phyloP scores from a whole-genome alignment of 306 rosid species.

The Vachellia pachyceras region DNA sequence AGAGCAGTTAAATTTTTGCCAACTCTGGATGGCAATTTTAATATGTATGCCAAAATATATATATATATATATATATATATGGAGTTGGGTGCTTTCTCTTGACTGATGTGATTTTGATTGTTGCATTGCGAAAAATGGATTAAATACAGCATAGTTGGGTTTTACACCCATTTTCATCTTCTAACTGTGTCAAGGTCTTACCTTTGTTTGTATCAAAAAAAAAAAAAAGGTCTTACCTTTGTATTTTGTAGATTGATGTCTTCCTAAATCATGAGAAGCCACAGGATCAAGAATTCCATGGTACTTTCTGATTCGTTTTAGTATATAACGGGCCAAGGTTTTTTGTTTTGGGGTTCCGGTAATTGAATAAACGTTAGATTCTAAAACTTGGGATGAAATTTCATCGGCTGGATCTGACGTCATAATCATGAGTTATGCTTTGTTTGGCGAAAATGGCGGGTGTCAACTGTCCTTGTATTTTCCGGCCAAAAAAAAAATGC shows the following conservation, averaged over 20 bases:
- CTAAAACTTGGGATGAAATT: background rate
- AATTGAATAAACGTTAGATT: background rate
- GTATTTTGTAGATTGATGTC: background rate
- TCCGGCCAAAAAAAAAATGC: no score
- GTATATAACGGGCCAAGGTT: background rate
- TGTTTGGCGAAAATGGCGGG: background rate
- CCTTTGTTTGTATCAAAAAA: no score
- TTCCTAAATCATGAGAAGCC: background rate
- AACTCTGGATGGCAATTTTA: conserved; percentile 17
- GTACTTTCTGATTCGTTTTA: background rate
- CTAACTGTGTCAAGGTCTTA: background rate
- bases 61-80: conserved; percentile 2
- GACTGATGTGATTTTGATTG: background rate
- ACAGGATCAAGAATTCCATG: background rate
- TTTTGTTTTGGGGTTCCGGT: background rate
- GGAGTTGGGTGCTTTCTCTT: conserved; percentile 21
- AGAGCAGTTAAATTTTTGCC: conserved; percentile 32
- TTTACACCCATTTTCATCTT: background rate
- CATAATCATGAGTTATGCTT: background rate
- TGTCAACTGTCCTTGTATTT: no score
- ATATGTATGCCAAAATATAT: conserved; percentile 6
- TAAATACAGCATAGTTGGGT: conserved; percentile 22
- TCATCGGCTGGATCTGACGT: background rate
- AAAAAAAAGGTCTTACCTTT: background rate
- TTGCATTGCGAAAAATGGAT: conserved; percentile 12